These are phyloP conservation scores for Phytophthora lateralis DNA, from an alignment of 352 stramenopile species.

Conservation along the genomic window DNA sequence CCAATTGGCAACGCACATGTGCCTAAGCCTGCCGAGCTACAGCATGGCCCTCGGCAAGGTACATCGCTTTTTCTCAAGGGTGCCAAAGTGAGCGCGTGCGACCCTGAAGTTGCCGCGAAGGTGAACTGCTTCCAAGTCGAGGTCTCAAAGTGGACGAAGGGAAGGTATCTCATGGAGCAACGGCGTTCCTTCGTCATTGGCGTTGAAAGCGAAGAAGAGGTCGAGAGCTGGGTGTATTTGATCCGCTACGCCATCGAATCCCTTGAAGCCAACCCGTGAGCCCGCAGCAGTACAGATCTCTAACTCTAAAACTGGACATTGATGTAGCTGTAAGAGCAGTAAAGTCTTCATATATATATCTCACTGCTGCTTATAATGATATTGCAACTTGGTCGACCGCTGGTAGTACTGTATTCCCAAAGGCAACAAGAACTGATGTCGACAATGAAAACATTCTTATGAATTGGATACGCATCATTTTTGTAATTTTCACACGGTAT, in stretches of 20 bases:
- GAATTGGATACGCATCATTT: too few relatives aligned
- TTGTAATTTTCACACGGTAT: too few relatives aligned
- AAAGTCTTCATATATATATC: background rate
- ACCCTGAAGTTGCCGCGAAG: constrained; percentile 72
- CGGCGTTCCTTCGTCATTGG: constrained; percentile 75
- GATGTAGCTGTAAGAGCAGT: background rate
- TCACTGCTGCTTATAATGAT: background rate
- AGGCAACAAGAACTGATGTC: background rate
- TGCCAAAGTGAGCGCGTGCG: constrained; percentile 75
- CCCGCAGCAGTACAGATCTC: constrained; percentile 4
- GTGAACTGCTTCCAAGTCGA: constrained; percentile 88
- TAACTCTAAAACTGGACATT: too few relatives aligned
- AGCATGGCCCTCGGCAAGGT: constrained; percentile 37
- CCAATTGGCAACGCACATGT: constrained; percentile 7
- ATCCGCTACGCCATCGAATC: constrained; percentile 87
- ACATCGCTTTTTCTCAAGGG: constrained; percentile 75
- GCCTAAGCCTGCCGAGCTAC: constrained; percentile 16
- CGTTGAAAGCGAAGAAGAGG: constrained; percentile 74
- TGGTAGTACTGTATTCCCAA: constrained; percentile 1
- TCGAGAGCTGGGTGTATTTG: constrained; percentile 88
- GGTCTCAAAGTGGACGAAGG: constrained; percentile 84
- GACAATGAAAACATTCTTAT: too few relatives aligned
- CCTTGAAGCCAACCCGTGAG: constrained; percentile 57
- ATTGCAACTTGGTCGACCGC: background rate
- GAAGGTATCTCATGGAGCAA: constrained; percentile 63